phyloP scores from a whole-genome alignment of 331 rosid genomes.

The Stylosanthes scabra region DNA sequence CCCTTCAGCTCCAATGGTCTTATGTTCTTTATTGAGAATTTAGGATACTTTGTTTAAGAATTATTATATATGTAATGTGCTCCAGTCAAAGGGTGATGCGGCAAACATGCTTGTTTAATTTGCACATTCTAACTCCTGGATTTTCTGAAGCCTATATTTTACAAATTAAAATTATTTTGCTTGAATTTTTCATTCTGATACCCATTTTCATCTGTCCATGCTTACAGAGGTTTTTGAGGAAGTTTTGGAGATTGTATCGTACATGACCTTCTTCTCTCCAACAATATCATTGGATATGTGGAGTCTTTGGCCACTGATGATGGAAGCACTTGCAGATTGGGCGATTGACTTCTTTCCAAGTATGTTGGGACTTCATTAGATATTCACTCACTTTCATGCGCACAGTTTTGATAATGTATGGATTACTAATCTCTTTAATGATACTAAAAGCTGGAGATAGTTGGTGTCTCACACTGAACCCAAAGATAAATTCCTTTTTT shows the following conservation, averaged over 20 bases:
- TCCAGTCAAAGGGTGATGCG: constrained; percentile 7
- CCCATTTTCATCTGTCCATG: not conserved
- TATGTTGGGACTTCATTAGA: constrained; percentile 29
- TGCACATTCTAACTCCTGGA: not conserved
- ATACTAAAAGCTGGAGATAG: constrained; percentile 6
- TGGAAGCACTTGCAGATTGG: constrained; percentile 81
- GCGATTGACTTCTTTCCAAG: constrained; percentile 89
- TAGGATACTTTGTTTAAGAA: not conserved
- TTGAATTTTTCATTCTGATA: constrained; percentile 1
- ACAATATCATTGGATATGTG: constrained; percentile 85
- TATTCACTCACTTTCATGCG: not conserved
- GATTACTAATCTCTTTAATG: constrained; percentile 10
- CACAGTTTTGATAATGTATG: constrained; percentile 26
- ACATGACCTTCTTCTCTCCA: constrained; percentile 84
- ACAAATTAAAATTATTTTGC: constrained; percentile 6
- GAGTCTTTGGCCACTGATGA: constrained; percentile 92
- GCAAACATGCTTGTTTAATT: not conserved
- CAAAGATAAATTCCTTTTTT: not conserved
- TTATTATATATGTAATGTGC: not conserved
- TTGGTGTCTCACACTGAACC: constrained; percentile 2
- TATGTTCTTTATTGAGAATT: not conserved
- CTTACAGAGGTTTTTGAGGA: constrained; percentile 91
- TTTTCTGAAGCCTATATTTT: constrained; percentile 2
- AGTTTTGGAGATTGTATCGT: constrained; percentile 84
- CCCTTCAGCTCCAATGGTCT: too few relatives aligned